phyloP scores from a whole-genome alignment of 805 yeast species.

The Millerago galiae region DNA sequence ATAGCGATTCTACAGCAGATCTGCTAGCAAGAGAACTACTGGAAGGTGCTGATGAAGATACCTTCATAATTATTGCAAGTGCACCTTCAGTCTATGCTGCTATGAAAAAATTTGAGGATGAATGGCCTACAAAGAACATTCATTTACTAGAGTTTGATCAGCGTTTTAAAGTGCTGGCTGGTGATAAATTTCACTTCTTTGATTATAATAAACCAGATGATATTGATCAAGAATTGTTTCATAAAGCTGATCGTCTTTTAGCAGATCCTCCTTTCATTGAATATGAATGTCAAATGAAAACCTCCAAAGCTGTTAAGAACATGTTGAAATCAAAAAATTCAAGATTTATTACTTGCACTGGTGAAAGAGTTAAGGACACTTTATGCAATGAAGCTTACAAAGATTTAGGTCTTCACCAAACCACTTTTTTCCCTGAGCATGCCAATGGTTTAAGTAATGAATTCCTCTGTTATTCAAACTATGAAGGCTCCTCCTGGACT shows the following conservation, averaged over 20 bases:
- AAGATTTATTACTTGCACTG: conserved; percentile 63
- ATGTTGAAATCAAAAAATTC: conserved; percentile 38
- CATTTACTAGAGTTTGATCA: conserved; percentile 75
- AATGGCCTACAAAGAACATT: conserved; percentile 60
- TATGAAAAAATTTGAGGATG: conserved; percentile 45
- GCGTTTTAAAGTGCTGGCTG: conserved; percentile 70
- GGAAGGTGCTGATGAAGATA: conserved; percentile 67
- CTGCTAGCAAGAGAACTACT: conserved; percentile 62
- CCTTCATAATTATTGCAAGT: conserved; percentile 70
- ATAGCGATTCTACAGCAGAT: conserved; percentile 66
- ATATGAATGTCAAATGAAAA: conserved; percentile 73
- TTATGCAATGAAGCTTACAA: conserved; percentile 3
- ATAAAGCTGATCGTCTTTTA: conserved; percentile 61
- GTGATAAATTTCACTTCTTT: conserved; percentile 62
- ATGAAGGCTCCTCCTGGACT: conserved; percentile 66
- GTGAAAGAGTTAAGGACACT: conserved; percentile 70
- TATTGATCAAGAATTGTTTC: conserved; percentile 44
- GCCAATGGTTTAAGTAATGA: conserved; percentile 83
- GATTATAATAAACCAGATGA: conserved; percentile 69
- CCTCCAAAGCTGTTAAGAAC: conserved; percentile 53
- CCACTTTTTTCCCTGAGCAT: conserved; percentile 73
- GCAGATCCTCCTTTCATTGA: conserved; percentile 89
- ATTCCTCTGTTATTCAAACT: conserved; percentile 78
- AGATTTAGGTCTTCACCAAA: conserved; percentile 41
- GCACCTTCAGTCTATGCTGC: conserved; percentile 94